These are phyloP conservation scores for Aureococcus anophagefferens DNA, from an alignment of 108 stramenopile genomes.

Conservation along the genomic window DNA sequence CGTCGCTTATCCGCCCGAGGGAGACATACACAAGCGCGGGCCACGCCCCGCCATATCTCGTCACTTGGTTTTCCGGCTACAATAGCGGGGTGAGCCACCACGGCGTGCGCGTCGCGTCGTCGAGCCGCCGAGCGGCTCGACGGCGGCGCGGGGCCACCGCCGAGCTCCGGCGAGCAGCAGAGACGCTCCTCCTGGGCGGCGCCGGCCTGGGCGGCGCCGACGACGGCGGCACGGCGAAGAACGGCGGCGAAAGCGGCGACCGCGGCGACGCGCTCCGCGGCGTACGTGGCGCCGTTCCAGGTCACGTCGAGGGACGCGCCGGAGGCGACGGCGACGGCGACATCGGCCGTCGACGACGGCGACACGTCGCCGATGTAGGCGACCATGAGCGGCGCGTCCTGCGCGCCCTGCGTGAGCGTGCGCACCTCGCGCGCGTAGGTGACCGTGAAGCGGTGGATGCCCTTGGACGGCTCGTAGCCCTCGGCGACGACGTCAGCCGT, in stretches of 20 bases:
- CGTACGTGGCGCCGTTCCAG: constrained; percentile 32
- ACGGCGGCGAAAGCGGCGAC: constrained; percentile 49
- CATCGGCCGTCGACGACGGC: neutral
- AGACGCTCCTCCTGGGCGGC: constrained; percentile 41
- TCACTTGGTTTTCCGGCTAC: too few relatives aligned
- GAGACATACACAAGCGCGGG: too few relatives aligned
- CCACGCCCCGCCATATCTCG: too few relatives aligned
- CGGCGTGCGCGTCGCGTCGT: too few relatives aligned
- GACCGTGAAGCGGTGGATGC: constrained; percentile 46
- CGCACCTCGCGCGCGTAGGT: constrained; percentile 57
- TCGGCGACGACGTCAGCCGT: constrained; percentile 49
- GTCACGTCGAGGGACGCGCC: constrained; percentile 40
- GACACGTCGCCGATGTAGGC: constrained; percentile 2
- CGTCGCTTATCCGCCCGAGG: too few relatives aligned
- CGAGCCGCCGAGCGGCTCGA: too few relatives aligned
- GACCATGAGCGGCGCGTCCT: constrained; percentile 51
- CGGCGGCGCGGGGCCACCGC: too few relatives aligned
- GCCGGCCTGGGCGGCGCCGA: constrained; percentile 47
- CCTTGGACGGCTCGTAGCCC: constrained; percentile 15
- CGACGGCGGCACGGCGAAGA: too few relatives aligned
- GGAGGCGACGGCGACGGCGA: constrained; percentile 17
- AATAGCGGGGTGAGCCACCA: too few relatives aligned
- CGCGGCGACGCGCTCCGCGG: constrained; percentile 63
- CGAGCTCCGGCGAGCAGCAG: too few relatives aligned
- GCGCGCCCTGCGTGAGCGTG: constrained; percentile 61